Evolutionary conservation across 2,329 filamentous ascomycete species (phyloP), one percentile per base, ranked within the genome.

Genomic region (Aspergillus fumigatus): DNA sequence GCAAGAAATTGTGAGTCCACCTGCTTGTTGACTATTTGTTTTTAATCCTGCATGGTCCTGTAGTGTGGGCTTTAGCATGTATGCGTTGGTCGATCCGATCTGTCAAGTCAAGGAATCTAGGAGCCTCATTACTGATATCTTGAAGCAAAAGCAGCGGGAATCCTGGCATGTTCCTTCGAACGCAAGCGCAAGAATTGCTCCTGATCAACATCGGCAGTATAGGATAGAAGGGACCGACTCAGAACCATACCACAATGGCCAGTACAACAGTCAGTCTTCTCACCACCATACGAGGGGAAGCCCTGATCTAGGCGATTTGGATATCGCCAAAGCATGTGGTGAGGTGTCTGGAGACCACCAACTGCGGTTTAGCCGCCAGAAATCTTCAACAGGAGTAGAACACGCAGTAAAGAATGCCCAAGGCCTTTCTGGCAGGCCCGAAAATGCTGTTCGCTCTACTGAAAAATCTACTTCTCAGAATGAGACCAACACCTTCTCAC

Each of bases 401-500:
- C 54, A 59, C 3, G 21, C 49, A 3, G 40, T 52, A 7, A 41
- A 56, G 48, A 55, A 51, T 29, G 29, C 51, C 21, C 51, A 57
- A 29, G 35, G 54, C n/a, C 57, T 54, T 10, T 53, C 59, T 47
- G 40, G 47, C 0, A 58, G 52, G 10, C 17, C 54, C 27, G 54
- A 58, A 23, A 21, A 50, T 11, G 48, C 51, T 8, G 45, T 60
- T 23, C 55, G 41, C 43, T 55, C 58, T 26, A 38, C n/a, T 17
- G 59, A 61, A 2, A 63, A 64, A 19, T 58, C 51, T 32, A 49
- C 56, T 6, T 61, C 64, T 1, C 60, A 65, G 4, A 65, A 62
- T 9, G 62, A 57, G 65, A 60, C 59, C 7, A 66, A 62, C 27
- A 56, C 57, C 8, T 57, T 58, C 2, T 14, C 55, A 4, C 52